Percentiles rank a stretch among this genome's conserved stretches.
Conservation (phyloP, 1,139 yeast genomes). For the Blastobotrys malaysiensis region DNA sequence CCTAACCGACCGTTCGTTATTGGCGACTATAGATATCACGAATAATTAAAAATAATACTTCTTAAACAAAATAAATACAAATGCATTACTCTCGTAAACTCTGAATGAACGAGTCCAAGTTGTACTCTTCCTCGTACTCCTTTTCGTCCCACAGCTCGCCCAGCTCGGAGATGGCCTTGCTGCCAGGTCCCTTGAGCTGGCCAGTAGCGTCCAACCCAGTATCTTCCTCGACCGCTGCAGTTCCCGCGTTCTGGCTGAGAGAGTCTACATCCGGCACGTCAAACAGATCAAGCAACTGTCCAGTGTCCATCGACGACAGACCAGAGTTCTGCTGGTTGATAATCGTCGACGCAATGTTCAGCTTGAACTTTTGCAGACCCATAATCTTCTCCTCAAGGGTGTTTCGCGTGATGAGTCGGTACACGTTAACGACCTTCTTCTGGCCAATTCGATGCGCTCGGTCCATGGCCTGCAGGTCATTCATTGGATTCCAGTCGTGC, state of each 20-base stretch:
- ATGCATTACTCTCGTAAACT: conserved; percentile 39
- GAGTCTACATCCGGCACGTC: conserved; percentile 55
- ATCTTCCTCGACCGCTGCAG: conserved; percentile 36
- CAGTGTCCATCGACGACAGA: conserved; percentile 91
- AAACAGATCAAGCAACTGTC: conserved; percentile 85
- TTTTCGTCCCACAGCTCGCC: conserved; percentile 97
- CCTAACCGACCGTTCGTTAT: conserved; percentile 65
- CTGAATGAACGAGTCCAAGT: conserved; percentile 86
- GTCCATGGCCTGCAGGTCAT: conserved; percentile 98
- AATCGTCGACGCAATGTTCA: conserved; percentile 94
- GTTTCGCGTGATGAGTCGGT: conserved; percentile 83
- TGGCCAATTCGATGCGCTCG: conserved; percentile 98
- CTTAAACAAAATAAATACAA: background rate
- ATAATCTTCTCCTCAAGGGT: conserved; percentile 95
- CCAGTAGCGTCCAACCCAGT: conserved; percentile 50
- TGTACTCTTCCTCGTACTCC: conserved; percentile 94
- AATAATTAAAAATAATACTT: conserved; percentile 35
- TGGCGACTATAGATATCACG: conserved; percentile 66
- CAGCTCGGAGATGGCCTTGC: conserved; percentile 68
- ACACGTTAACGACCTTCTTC: conserved; percentile 93
- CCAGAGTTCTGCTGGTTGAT: conserved; percentile 97
- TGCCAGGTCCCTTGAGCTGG: conserved; percentile 56
- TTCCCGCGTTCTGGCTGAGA: conserved; percentile 39
- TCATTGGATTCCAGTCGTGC: conserved; percentile 99
- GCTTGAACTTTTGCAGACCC: conserved; percentile 96